Evolutionary conservation across 169 alveolate genomes (phyloP).

Genomic region (Pseudocohnilembus persalinus): DNA sequence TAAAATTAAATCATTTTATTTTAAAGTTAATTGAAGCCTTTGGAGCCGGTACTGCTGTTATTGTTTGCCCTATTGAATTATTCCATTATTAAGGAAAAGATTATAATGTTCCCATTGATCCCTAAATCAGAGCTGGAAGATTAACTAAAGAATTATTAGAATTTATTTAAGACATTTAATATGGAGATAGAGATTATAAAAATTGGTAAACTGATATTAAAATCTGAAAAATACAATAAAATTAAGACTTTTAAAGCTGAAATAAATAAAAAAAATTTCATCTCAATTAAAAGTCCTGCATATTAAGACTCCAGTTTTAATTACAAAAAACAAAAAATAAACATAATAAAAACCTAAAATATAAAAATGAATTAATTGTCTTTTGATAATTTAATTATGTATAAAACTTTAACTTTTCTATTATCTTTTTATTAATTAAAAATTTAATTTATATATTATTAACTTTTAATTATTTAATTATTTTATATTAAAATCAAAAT

Average conservation of each 20-base stretch:
- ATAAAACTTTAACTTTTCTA: too few species aligned
- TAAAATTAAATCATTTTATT: neutral
- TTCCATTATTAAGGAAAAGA: slow-evolving; percentile 39
- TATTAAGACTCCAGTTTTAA: too few species aligned
- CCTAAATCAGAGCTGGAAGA: slow-evolving; percentile 44
- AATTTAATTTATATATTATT: too few species aligned
- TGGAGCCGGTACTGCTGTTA: slow-evolving; percentile 73
- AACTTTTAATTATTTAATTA: too few species aligned
- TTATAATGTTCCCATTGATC: slow-evolving; percentile 42
- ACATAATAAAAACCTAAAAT: too few species aligned
- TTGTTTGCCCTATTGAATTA: slow-evolving; percentile 53
- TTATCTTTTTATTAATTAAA: too few species aligned
- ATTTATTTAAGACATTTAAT: slow-evolving; percentile 30
- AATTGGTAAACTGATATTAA: neutral
- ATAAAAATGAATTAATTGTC: too few species aligned
- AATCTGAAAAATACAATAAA: too few species aligned
- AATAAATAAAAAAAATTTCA: neutral
- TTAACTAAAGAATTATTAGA: slow-evolving; percentile 29
- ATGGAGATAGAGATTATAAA: neutral
- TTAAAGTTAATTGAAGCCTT: slow-evolving; percentile 54
- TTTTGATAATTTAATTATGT: too few species aligned
- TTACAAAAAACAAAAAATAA: too few species aligned
- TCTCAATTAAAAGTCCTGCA: too few species aligned
- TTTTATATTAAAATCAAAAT: too few species aligned
- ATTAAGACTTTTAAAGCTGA: neutral